Evolutionary conservation across 768 basidiomycete genomes (phyloP).

Genomic region (Phlebiopsis gigantea): DNA sequence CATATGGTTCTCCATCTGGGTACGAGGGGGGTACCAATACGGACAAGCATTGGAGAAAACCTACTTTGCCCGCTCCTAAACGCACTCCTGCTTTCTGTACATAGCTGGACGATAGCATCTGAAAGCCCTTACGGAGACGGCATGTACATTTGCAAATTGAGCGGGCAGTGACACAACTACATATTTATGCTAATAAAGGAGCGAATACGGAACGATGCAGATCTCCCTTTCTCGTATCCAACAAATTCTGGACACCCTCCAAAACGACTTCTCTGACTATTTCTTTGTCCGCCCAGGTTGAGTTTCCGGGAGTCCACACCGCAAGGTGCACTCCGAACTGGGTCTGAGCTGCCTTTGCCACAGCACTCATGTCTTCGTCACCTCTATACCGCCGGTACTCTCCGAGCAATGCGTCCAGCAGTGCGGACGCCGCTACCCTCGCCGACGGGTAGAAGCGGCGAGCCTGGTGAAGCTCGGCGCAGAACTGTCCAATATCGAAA

Average conservation of each 20-base stretch:
- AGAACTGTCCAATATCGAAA: conserved; percentile 59
- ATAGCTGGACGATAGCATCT: too few relatives aligned
- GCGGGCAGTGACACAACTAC: too few relatives aligned
- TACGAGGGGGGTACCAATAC: conserved; percentile 24
- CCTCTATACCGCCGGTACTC: conserved; percentile 33
- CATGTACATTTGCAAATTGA: too few relatives aligned
- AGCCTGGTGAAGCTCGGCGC: conserved; percentile 51
- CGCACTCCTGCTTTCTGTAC: background rate
- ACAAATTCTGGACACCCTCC: conserved; percentile 38
- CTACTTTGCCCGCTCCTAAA: conserved; percentile 5
- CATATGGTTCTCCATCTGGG: conserved; percentile 60
- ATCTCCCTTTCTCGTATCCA: background rate
- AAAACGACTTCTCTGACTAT: conserved; percentile 42
- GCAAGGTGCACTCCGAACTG: conserved; percentile 56
- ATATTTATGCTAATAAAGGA: background rate
- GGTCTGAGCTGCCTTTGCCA: conserved; percentile 32
- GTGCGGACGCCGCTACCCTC: conserved; percentile 28
- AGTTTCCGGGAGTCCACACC: conserved; percentile 41
- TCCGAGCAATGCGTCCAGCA: conserved; percentile 40
- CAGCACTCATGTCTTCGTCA: conserved; percentile 12
- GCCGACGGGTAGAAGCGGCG: conserved; percentile 38
- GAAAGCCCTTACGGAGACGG: too few relatives aligned
- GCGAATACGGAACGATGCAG: background rate
- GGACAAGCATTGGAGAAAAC: conserved; percentile 17
- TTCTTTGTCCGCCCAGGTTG: conserved; percentile 44